Base-by-base conservation (phyloP, 108 stramenopile genomes). In the Fragilaria crotonensis region DNA sequence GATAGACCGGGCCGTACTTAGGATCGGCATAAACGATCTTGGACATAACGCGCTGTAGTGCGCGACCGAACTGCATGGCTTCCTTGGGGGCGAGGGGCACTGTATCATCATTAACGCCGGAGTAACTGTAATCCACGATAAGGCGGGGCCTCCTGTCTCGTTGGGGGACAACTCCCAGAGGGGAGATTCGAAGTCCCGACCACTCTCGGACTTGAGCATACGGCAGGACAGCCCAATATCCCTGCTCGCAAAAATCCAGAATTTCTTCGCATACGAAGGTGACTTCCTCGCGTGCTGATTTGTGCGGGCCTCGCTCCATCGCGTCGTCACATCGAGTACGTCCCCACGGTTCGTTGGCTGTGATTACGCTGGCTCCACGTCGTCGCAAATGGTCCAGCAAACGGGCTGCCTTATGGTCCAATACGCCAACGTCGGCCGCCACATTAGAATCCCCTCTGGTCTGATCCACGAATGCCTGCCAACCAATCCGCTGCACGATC, bases 131-230 rank as follows among this genome's bases (percentile, higher is more conserved):
- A 36, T 73, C 65, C 3, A 54, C 51, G 29, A 72, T 72, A 41
- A 48, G 31, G 17, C 64, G 51, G 45, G 64, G 64, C 2, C 69
- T 57, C 9, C 63, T 56, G 25, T 60, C 54, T 30, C 54, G 64
- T 51, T 70, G 69, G 3, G 69, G 69, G 1, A 71, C 64, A 2
- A 64, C 53, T 22, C 70, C 70, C 14, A 64, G 29, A 4, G 66
- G 54, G 20, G 49, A 50, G 7, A 50, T 19, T 14, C 19, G 14
- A 50, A 20, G 7, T 7, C 49, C 14, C 52, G 41, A 64, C 48
- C 1, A 52, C 30, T 66, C 33, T 29, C 45, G 52, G 44, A 68
- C 57, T 3, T 33, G 17, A 4, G 14, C 2, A 29, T 45, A 60
- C 4, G 71, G 65, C 11, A 72, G 60, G 22, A 73, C 56, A 0